A percentile compares a stretch with the other conserved stretches of the same genome.
These are phyloP conservation scores for Aureobasidium sp. DNA, from an alignment of 2,329 filamentous ascomycete species.

Conservation along the genomic window DNA sequence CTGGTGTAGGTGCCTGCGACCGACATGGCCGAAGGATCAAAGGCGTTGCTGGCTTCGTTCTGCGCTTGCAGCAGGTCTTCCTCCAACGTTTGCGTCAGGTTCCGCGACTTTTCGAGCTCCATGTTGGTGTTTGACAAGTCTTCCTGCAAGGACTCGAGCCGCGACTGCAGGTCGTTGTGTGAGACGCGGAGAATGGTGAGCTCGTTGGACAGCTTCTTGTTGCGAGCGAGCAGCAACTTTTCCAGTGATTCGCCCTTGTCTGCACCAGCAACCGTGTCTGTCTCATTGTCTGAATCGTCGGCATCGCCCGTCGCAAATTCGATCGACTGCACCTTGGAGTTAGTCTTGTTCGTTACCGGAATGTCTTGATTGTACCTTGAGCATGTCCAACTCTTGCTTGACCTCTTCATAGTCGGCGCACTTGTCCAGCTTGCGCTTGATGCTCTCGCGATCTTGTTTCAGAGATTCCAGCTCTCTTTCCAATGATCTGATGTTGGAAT, in stretches of 20 bases:
- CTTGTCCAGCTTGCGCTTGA: slow-evolving; percentile 76
- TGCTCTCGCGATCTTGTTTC: slow-evolving; percentile 70
- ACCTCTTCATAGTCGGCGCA: slow-evolving; percentile 95
- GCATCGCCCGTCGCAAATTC: slow-evolving; percentile 85
- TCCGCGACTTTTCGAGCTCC: slow-evolving; percentile 77
- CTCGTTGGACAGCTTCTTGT: slow-evolving; percentile 94
- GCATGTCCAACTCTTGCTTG: slow-evolving; percentile 89
- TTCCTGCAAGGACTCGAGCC: slow-evolving; percentile 73
- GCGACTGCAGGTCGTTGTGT: slow-evolving; percentile 79
- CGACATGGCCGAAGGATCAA: slow-evolving; percentile 78
- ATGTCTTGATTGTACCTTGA: slow-evolving; percentile 52
- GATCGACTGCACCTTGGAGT: slow-evolving; percentile 56
- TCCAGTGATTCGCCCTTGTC: slow-evolving; percentile 70
- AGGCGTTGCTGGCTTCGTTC: slow-evolving; percentile 72
- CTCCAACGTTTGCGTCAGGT: slow-evolving; percentile 81
- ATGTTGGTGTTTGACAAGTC: slow-evolving; percentile 76
- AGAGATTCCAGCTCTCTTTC: slow-evolving; percentile 71
- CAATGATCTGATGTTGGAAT: slow-evolving; percentile 66
- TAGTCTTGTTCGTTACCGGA: slow-evolving; percentile 18
- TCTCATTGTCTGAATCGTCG: slow-evolving; percentile 53
- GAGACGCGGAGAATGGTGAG: slow-evolving; percentile 88
- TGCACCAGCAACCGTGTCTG: slow-evolving; percentile 45
- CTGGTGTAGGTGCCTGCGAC: slow-evolving; percentile 87
- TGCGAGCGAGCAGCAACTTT: slow-evolving; percentile 81
- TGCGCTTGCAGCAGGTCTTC: slow-evolving; percentile 85